Base-by-base conservation (phyloP, 169 alveolate genomes). In the Plasmodium malariae region DNA sequence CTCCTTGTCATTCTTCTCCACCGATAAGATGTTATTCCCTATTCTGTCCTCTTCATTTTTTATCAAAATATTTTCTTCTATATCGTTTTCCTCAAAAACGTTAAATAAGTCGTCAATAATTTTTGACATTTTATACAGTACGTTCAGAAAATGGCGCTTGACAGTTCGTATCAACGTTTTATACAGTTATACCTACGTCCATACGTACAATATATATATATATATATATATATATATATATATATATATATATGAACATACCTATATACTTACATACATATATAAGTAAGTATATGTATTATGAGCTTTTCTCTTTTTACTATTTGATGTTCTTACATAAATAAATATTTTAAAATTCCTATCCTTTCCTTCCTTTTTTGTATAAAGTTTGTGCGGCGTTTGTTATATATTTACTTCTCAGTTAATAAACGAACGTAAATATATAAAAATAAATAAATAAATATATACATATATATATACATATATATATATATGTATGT, bases 71-170 rank as follows among this genome's bases (percentile, higher is more conserved):
- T 43, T 76, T 26, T 62, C 76, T 30, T 3, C 30, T 9, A 68
- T 19, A 36, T 70, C 80, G 24, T 55, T 59, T 36, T 86, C 92
- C 54, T 86, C 92, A 57, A 86, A 86, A 17, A 86, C 92, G 30
- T 86, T 48, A 65, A 86, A 86, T 40, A 86, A 48, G 26, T 86
- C 92, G 32, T 86, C 92, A 3, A 86, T 86, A n/a, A 70, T 57
- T 17, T 74, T 45, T 7, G 92, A 86, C 92, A 86, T 86, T 36
- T 67, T 83, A 19, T 40, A 60, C 5, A 32, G 9, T n/a, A n/a
- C n/a, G n/a, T n/a, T n/a, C n/a, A n/a, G n/a, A n/a, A n/a, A n/a
- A n/a, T n/a, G n/a, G n/a, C n/a, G n/a, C n/a, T n/a, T n/a, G n/a
- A n/a, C n/a, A n/a, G n/a, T n/a, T n/a, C n/a, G n/a, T n/a, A n/a